Base-by-base conservation (phyloP, 345 rosid species). In the Arabidopsis arenosa region DNA sequence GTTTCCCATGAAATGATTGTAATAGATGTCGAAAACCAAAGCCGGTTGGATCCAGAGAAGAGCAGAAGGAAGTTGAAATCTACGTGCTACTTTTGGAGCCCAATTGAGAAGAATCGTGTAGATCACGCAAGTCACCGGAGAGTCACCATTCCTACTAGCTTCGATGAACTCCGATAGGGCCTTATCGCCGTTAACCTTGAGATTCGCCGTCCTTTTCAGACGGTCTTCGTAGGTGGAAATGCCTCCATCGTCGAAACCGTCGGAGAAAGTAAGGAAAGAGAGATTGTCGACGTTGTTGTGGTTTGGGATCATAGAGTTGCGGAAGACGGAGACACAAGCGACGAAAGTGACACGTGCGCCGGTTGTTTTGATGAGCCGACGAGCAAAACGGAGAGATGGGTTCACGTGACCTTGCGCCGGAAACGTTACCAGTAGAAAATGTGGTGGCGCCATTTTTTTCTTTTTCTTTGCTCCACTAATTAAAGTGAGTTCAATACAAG, bases 31-130 rank as follows among this genome's bases (percentile, higher is more conserved):
- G 9, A 92, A 79, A 18, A 87, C 91, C 0, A 85, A 80, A 9
- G 96, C 91, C 0, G 94, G 88, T 49, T 92, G 97, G 48, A 81
- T 81, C 96, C 97, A 92, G 5, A 90, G 85, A 2, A 85, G 77
- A 1, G 84, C 78, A 0, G 79, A 68, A 2, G 92, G 91, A 5
- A 88, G 58, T 10, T 79, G 69, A 32, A 77, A 39, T 4, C 70
- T 79, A 30, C 77, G 80, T 6, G 96, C 93, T 51, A 82, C 89
- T 68, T 67, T 83, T 0, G 82, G 82, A 0, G 85, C 93, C 91
- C 92, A 92, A 0, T 83, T 85, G 13, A 89, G 76, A 44, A 90
- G 80, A 4, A 87, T 12, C 75, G 88, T 47, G 73, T 59, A 55
- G 45, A 79, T 44, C 75, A 79, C 63, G 76, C 79, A 79, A 74